Evolutionary conservation across 805 yeast genomes (phyloP).

Genomic region (Yarrowia sp.): DNA sequence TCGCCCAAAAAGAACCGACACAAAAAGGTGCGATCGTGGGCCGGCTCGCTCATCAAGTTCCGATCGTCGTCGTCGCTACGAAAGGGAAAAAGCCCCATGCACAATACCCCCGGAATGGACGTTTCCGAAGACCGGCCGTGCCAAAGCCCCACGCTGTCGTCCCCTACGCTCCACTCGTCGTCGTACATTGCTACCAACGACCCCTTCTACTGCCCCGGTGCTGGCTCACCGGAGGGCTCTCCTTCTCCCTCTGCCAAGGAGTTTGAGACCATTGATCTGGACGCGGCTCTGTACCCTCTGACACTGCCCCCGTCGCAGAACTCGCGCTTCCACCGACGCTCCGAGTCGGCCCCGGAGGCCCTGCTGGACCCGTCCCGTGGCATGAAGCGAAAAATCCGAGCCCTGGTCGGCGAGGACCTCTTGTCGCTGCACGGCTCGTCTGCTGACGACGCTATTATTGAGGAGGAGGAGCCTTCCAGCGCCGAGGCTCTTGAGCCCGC

Average conservation of each 20-base stretch:
- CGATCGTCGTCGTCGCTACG: constrained; percentile 25
- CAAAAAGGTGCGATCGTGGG: constrained; percentile 44
- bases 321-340: constrained; percentile 46
- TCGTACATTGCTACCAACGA: constrained; percentile 30
- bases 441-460: constrained; percentile 34
- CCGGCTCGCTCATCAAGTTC: constrained; percentile 38
- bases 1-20: constrained; percentile 34
- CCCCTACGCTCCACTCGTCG: constrained; percentile 29
- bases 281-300: constrained; percentile 47
- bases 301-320: constrained; percentile 25
- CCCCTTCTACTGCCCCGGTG: constrained; percentile 30
- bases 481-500: background rate
- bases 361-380: constrained; percentile 31
- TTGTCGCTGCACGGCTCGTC: background rate
- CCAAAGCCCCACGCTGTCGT: constrained; percentile 28
- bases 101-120: background rate
- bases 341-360: constrained; percentile 58
- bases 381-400: constrained; percentile 24
- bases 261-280: constrained; percentile 50
- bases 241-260: constrained; percentile 36
- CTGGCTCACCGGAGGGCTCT: constrained; percentile 27
- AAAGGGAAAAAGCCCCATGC: constrained; percentile 8
- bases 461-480: constrained; percentile 31
- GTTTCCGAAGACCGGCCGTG: no score
- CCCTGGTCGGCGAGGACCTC: constrained; percentile 25